Evolutionary conservation across 1,284 basidiomycete genomes (phyloP).

Genomic region (Termitomyces sp.): DNA sequence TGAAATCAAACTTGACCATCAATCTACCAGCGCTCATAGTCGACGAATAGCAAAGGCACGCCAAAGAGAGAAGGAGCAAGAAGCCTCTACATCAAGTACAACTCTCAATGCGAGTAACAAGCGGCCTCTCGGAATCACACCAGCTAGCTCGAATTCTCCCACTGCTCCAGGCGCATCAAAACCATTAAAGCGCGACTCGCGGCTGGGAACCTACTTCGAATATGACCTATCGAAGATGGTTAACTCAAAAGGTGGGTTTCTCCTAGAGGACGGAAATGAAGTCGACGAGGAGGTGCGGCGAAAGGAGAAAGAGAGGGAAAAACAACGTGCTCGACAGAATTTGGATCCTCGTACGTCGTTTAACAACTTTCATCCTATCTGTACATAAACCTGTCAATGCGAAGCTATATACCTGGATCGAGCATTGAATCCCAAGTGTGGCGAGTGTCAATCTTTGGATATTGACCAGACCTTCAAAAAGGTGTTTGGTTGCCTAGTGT

Average conservation of each 20-base stretch:
- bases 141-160: slow-evolving; percentile 54
- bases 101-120: slow-evolving; percentile 52
- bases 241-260: slow-evolving; percentile 91
- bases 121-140: slow-evolving; percentile 43
- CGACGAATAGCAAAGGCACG: slow-evolving; percentile 46
- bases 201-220: slow-evolving; percentile 86
- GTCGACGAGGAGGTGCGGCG: slow-evolving; percentile 59
- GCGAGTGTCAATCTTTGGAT: slow-evolving; percentile 78
- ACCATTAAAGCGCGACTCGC: slow-evolving; percentile 64
- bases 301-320: slow-evolving; percentile 75
- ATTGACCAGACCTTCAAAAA: slow-evolving; percentile 80
- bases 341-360: slow-evolving; percentile 61
- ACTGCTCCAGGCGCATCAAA: slow-evolving; percentile 42
- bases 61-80: slow-evolving; percentile 53
- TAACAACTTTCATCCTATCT: not conserved
- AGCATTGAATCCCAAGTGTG: not conserved
- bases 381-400: not conserved
- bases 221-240: slow-evolving; percentile 97
- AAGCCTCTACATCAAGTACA: slow-evolving; percentile 39
- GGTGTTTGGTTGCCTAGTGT: slow-evolving; percentile 82
- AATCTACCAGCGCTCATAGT: not conserved
- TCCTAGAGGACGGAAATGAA: slow-evolving; percentile 80
- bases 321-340: slow-evolving; percentile 61
- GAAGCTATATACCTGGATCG: slow-evolving; percentile 18
- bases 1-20: slow-evolving; percentile 13